These are phyloP conservation scores for Globisporangium nagaii DNA, from an alignment of 352 stramenopile species.

Conservation along the genomic window DNA sequence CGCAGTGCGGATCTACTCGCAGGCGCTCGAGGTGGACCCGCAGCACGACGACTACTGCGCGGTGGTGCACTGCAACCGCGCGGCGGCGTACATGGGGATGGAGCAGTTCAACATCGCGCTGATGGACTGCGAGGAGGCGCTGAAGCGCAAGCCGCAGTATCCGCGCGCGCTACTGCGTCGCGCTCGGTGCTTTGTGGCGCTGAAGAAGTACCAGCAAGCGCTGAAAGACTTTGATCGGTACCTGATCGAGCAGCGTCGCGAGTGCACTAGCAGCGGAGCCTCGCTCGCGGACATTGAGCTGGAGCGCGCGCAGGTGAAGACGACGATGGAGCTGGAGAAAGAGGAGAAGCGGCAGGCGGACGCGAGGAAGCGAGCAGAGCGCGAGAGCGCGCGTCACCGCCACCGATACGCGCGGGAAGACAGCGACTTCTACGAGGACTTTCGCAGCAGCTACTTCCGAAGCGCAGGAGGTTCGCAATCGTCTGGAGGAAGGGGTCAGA, in stretches of 20 bases:
- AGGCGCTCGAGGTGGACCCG: slow-evolving; percentile 57
- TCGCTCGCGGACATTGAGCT: slow-evolving; percentile 26
- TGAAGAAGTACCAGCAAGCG: slow-evolving; percentile 54
- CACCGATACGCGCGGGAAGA: slow-evolving; percentile 42
- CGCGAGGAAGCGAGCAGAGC: slow-evolving; percentile 35
- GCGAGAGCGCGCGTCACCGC: slow-evolving; percentile 19
- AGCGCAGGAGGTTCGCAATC: neutral
- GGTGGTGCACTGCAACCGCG: slow-evolving; percentile 78
- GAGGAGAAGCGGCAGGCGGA: slow-evolving; percentile 35
- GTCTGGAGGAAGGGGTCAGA: neutral
- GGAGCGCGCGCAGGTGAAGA: slow-evolving; percentile 45
- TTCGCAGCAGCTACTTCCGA: slow-evolving; percentile 20
- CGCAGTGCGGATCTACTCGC: slow-evolving; percentile 54
- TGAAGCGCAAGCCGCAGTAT: slow-evolving; percentile 59
- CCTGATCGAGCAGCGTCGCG: slow-evolving; percentile 33
- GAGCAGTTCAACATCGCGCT: slow-evolving; percentile 58
- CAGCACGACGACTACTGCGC: slow-evolving; percentile 71
- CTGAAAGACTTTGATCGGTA: slow-evolving; percentile 77
- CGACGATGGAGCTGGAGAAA: slow-evolving; percentile 35
- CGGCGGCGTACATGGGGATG: slow-evolving; percentile 73
- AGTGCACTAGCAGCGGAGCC: slow-evolving; percentile 10
- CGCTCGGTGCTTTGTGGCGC: slow-evolving; percentile 58
- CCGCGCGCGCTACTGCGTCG: slow-evolving; percentile 53
- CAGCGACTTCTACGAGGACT: slow-evolving; percentile 46
- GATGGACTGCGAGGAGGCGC: slow-evolving; percentile 66